Base-by-base conservation (phyloP, 1,284 basidiomycete genomes). In the Lignosus rhinocerotis region DNA sequence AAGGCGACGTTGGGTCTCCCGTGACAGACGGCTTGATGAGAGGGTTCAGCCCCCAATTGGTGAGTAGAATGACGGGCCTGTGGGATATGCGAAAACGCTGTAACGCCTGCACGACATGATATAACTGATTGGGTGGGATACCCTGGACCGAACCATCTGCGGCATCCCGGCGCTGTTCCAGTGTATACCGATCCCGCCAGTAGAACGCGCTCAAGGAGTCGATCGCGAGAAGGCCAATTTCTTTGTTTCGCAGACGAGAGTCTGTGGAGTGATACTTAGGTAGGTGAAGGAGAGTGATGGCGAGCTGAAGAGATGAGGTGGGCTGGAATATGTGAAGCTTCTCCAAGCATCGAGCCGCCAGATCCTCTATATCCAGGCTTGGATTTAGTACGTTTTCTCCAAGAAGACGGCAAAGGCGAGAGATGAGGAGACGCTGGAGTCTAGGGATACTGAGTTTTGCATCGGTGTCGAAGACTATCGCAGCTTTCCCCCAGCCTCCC, bases 121-220 rank as follows among this genome's bases (percentile, higher is more conserved):
- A 72, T 19, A 84, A 69, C 39, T 78, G 74, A 61, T 72, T 75
- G 51, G 62, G 66, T 51, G 54, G 63, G 42, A 50, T 64, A 16
- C 14, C n/a, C 25, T 56, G 48, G 39, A 55, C 44, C 53, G 52
- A 42, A 46, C 53, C 51, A 43, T 62, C 69, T 11, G 56, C 53
- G 53, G 58, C 61, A 19, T 67, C 64, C 45, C 75, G 80, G 52
- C 77, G 64, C 61, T 85, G 83, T 69, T 92, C 90, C 34, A 75
- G 70, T 41, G 77, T 75, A 69, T 85, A 86, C 39, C 88, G 84
- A 69, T 94, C 90, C 9, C 78, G 65, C 90, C 91, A 93, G 72
- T 89, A 84, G 69, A 89, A 92, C 0, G 88, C 70, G 69, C 87
- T 88, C 56, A 92, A 74, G 7, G 89, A 89, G 72, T 94, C 92